A percentile compares a stretch with the other conserved stretches of the same genome.
phyloP scores from a whole-genome alignment of 768 basidiomycete genomes.

The Rubroboletus satanas region DNA sequence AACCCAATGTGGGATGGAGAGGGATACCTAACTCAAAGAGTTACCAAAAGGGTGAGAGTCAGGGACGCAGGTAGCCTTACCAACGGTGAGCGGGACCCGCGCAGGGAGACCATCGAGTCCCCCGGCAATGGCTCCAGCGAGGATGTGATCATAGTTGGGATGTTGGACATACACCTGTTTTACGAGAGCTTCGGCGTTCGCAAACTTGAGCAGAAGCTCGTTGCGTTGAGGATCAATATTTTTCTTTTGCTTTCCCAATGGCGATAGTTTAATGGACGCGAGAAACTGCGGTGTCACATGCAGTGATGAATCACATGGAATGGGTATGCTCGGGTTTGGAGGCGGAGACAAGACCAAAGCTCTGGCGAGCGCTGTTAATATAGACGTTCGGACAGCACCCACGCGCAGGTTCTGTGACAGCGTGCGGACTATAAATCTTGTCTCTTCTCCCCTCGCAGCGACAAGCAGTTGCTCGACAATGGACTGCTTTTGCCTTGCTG shows the following conservation, averaged over 20 bases:
- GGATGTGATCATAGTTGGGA: slow-evolving; percentile 72
- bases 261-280: slow-evolving; percentile 16
- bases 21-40: slow-evolving; percentile 58
- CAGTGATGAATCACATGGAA: slow-evolving; percentile 23
- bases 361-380: slow-evolving; percentile 75
- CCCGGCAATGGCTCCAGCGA: slow-evolving; percentile 52
- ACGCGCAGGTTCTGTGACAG: slow-evolving; percentile 76
- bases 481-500: slow-evolving; percentile 70
- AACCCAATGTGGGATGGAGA: slow-evolving; percentile 81
- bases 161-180: slow-evolving; percentile 74
- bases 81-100: slow-evolving; percentile 64
- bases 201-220: slow-evolving; percentile 41
- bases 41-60: slow-evolving; percentile 10
- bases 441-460: slow-evolving; percentile 81
- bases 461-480: slow-evolving; percentile 81
- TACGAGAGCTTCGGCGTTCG: slow-evolving; percentile 58
- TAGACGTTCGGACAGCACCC: slow-evolving; percentile 81
- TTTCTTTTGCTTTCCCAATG: slow-evolving; percentile 30
- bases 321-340: slow-evolving; percentile 17
- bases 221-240: slow-evolving; percentile 29
- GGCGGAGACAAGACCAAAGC: slow-evolving; percentile 65
- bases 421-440: slow-evolving; percentile 75
- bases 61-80: slow-evolving; percentile 38
- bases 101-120: slow-evolving; percentile 60
- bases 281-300: slow-evolving; percentile 24